Conservation (phyloP, 257 asterid genomes). For the Buddleja alternifolia region DNA sequence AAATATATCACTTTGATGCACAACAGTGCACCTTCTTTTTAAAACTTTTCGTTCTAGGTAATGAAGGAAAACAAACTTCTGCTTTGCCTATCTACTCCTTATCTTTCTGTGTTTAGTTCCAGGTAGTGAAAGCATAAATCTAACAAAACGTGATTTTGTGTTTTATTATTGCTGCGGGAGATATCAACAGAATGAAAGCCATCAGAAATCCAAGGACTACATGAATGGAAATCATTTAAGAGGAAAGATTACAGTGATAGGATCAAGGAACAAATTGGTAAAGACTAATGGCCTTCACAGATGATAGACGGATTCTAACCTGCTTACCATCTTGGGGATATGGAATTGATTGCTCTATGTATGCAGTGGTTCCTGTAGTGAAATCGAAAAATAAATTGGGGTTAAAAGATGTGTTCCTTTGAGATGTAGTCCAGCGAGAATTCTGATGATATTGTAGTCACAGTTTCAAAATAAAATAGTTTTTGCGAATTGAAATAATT, state of each 20-base stretch:
- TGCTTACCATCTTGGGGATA: constrained; percentile 92
- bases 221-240: not conserved
- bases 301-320: constrained; percentile 54
- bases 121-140: too few relatives aligned
- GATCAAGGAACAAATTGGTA: not conserved
- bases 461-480: not conserved
- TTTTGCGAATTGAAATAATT: not conserved
- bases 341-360: constrained; percentile 83
- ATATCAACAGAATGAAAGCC: constrained; percentile 19
- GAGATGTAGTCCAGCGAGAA: constrained; percentile 16
- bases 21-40: not conserved
- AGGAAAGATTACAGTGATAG: not conserved
- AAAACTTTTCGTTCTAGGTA: not conserved
- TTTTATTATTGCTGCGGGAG: constrained; percentile 13
- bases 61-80: not conserved
- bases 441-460: not conserved
- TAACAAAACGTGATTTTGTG: not conserved
- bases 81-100: not conserved
- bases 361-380: constrained; percentile 79
- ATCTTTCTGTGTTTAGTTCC: too few relatives aligned
- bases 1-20: not conserved
- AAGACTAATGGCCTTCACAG: constrained; percentile 13
- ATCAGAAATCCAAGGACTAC: constrained; percentile 1
- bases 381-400: constrained; percentile 21
- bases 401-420: constrained; percentile 22